Evolutionary conservation across 495 filamentous ascomycete genomes (phyloP).

Genomic region (Opeltia flavorubescens): DNA sequence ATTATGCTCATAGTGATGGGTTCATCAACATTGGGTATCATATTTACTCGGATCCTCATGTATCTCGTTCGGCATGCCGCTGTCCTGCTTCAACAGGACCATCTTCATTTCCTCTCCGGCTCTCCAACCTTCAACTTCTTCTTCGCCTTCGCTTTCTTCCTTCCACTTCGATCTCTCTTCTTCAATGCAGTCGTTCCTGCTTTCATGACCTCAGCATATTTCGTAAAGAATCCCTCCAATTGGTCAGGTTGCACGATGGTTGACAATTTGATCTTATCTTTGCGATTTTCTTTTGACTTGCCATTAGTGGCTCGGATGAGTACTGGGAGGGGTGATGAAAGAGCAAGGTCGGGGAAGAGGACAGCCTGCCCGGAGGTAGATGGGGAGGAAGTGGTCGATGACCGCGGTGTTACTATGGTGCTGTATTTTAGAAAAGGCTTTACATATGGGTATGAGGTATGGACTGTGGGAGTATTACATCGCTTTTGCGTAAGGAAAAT

Average conservation of each 20-base stretch:
- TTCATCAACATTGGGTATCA: too few relatives aligned
- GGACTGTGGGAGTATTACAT: slow-evolving; percentile 25
- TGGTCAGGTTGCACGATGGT: slow-evolving; percentile 66
- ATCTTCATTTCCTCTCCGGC: not conserved
- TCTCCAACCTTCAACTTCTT: slow-evolving; percentile 35
- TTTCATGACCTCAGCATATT: slow-evolving; percentile 90
- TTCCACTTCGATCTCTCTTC: slow-evolving; percentile 77
- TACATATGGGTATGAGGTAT: not conserved
- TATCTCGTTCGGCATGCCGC: not conserved
- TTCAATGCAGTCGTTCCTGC: slow-evolving; percentile 76
- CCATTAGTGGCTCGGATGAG: slow-evolving; percentile 78
- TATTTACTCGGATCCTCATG: not conserved
- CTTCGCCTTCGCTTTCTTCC: slow-evolving; percentile 66
- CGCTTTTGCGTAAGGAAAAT: slow-evolving; percentile 81
- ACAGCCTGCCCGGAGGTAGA: slow-evolving; percentile 11
- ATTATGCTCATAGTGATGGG: too few relatives aligned
- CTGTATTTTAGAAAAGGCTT: not conserved
- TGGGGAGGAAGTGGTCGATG: slow-evolving; percentile 10
- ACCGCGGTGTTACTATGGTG: not conserved
- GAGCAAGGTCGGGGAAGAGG: slow-evolving; percentile 38
- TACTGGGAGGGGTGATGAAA: slow-evolving; percentile 47
- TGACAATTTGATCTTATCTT: slow-evolving; percentile 64
- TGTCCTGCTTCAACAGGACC: not conserved
- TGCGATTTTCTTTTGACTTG: slow-evolving; percentile 36
- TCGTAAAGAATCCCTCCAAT: slow-evolving; percentile 64